Base-by-base conservation (phyloP, 225 moss, liverwort and hornwort genomes). In the Pleurozium schreberi region DNA sequence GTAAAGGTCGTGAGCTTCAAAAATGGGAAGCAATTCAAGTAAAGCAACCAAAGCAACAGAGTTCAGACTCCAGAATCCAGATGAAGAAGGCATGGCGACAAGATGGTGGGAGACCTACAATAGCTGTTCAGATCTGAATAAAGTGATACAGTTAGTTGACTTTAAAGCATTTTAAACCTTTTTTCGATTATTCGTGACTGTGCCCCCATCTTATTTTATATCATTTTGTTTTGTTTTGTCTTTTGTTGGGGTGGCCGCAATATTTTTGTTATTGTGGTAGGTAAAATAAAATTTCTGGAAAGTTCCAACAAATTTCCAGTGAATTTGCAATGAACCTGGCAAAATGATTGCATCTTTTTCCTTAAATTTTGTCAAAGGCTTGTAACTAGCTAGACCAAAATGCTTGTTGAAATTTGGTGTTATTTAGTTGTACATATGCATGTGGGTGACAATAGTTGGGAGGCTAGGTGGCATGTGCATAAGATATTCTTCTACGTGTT, bases 391-490 rank as follows among this genome's bases (percentile, higher is more conserved):
- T 23, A 53, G 9, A 15, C 36, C 52, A 22, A 77, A 23, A 53
- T 53, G 23, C 23, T 34, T 0, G 2, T 6, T 53, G 36, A 52
- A 52, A 53, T 53, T 21, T 36, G 36, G 22, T 0, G 0, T 36
- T 34, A 52, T 52, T 14, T 22, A 33, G 12, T 75, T 75, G 14
- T 36, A 52, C 52, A 76, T 52, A 52, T 76, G 5, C 8, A 5
- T 75, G 50, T 20, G 5, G 0, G 8, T 8, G 20, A 14, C 8
- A 50, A 21, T 50, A 34, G 8, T 7, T 33, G 49, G 7, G 4
- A 45, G 3, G 33, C 0, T 3, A 22, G 2, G 6, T 43, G 52
- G 19, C 2, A 52, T 75, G 14, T 50, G 3, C 5, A 34, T 14
- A 50, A 49, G 31, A 21, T 13, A 34, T 50, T 34, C 5, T 47